A percentile compares a stretch with the other conserved stretches of the same genome.
Evolutionary conservation across 768 basidiomycete genomes (phyloP).

Genomic region (Pulveroboletus sp.): DNA sequence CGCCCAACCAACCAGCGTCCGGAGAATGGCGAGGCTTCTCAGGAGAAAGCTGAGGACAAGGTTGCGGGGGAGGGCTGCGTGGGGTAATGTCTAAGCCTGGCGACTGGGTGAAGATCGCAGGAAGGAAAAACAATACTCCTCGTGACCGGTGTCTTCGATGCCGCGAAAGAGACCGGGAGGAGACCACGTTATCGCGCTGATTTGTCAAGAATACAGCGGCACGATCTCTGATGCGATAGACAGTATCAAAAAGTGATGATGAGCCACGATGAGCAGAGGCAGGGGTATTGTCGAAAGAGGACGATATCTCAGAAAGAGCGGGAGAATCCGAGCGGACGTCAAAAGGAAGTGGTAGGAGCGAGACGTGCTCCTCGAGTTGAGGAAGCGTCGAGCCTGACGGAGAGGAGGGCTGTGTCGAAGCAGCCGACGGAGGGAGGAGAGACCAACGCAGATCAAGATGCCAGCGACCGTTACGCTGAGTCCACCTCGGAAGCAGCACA

Average conservation of each 20-base stretch:
- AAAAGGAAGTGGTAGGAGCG: constrained; percentile 61
- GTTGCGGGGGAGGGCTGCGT: constrained; percentile 32
- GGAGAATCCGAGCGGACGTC: constrained; percentile 59
- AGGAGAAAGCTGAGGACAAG: constrained; percentile 28
- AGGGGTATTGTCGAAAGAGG: constrained; percentile 41
- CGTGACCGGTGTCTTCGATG: constrained; percentile 48
- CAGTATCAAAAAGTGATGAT: constrained; percentile 48
- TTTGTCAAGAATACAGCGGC: constrained; percentile 45
- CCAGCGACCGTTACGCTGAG: constrained; percentile 68
- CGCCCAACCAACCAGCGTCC: constrained; percentile 35
- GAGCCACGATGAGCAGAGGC: constrained; percentile 36
- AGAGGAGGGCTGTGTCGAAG: constrained; percentile 41
- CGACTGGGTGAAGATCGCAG: constrained; percentile 67
- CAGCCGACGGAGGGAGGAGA: constrained; percentile 41
- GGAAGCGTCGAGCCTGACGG: constrained; percentile 49
- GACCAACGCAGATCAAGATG: constrained; percentile 65
- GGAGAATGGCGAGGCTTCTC: constrained; percentile 46
- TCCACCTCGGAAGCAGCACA: constrained; percentile 73
- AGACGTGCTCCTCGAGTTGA: constrained; percentile 48
- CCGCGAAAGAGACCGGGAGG: constrained; percentile 48
- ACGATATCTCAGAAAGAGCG: constrained; percentile 46
- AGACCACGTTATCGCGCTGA: constrained; percentile 33
- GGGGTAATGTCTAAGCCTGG: constrained; percentile 29
- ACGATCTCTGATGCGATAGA: constrained; percentile 57
- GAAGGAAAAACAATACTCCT: constrained; percentile 77